Evolutionary conservation across 257 asterid genomes (phyloP).

Genomic region (Solanum boliviense): DNA sequence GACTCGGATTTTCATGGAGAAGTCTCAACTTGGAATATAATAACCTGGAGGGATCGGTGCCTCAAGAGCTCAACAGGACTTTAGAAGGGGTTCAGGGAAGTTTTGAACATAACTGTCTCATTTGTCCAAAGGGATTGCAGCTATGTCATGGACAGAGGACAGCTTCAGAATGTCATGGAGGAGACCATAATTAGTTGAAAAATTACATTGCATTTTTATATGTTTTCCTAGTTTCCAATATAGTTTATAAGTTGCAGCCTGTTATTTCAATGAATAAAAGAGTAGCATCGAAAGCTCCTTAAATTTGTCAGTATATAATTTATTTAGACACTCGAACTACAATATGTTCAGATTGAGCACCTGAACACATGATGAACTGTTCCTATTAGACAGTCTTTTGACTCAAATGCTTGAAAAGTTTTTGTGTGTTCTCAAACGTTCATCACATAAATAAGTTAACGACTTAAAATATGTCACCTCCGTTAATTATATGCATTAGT

Average conservation of each 20-base stretch:
- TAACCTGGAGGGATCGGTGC: slow-evolving; percentile 30
- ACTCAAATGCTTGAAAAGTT: neutral
- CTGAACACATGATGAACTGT: neutral
- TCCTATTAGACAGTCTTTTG: neutral
- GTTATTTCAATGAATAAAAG: neutral
- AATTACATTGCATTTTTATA: neutral
- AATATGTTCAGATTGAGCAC: neutral
- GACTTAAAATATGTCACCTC: neutral
- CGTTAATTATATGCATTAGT: neutral
- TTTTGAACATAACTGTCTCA: slow-evolving; percentile 36
- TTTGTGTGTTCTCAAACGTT: neutral
- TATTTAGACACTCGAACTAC: neutral
- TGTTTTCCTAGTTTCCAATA: neutral
- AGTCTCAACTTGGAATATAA: slow-evolving; percentile 26
- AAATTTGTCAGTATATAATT: neutral
- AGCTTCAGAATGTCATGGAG: slow-evolving; percentile 23
- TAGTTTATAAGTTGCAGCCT: neutral
- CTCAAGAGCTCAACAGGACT: slow-evolving; percentile 1
- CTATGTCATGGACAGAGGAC: slow-evolving; percentile 35
- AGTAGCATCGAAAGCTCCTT: neutral
- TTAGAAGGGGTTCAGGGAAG: slow-evolving; percentile 14
- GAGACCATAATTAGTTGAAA: neutral
- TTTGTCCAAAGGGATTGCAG: slow-evolving; percentile 9
- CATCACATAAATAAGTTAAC: neutral
- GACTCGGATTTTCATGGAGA: slow-evolving; percentile 18